phyloP scores from a whole-genome alignment of 768 basidiomycete species.

The Nidularia sp. region DNA sequence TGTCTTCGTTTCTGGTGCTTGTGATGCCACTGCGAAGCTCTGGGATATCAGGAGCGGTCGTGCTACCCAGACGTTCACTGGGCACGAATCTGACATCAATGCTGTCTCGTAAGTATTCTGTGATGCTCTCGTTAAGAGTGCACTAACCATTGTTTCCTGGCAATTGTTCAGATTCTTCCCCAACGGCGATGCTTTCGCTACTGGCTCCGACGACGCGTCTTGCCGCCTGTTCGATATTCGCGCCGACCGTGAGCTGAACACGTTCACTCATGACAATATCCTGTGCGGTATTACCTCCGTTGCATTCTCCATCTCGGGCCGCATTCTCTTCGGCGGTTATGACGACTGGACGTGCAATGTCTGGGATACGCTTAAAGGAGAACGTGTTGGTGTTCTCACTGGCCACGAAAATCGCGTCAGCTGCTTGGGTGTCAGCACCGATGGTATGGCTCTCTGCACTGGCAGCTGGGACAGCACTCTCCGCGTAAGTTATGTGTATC shows the following conservation, averaged over 20 bases:
- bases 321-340: conserved; percentile 97
- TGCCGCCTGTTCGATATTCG: conserved; percentile 98
- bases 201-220: conserved; percentile 97
- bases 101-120: conserved; percentile 81
- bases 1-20: conserved; percentile 98
- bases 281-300: conserved; percentile 98
- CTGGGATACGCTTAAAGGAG: conserved; percentile 98
- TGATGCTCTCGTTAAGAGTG: conserved; percentile 6
- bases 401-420: conserved; percentile 98
- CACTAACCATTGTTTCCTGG: conserved; percentile 10
- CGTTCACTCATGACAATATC: conserved; percentile 98
- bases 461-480: conserved; percentile 98
- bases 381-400: conserved; percentile 94
- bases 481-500: conserved; percentile 83
- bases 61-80: conserved; percentile 97
- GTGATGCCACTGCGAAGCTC: conserved; percentile 96
- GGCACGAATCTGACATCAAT: conserved; percentile 98
- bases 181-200: conserved; percentile 98
- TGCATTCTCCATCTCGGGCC: conserved; percentile 96
- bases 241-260: conserved; percentile 94
- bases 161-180: conserved; percentile 99
- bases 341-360: conserved; percentile 99
- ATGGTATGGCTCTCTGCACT: conserved; percentile 98
- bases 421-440: conserved; percentile 91
- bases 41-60: conserved; percentile 99